phyloP scores from a whole-genome alignment of 169 alveolate genomes.

The Cystoisospora suis region DNA sequence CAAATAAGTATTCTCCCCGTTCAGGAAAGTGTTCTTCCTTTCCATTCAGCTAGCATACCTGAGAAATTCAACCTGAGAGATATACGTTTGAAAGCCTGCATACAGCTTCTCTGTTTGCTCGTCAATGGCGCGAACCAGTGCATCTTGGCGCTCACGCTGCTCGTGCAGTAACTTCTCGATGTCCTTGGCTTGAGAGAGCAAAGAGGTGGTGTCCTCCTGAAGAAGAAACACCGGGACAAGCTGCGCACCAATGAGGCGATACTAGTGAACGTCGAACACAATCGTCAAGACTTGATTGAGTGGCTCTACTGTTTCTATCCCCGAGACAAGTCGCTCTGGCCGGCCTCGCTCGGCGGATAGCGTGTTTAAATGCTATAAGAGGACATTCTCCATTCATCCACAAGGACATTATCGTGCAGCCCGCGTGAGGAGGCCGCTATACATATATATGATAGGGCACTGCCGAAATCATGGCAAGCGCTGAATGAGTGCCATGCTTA shows the following conservation, averaged over 20 bases:
- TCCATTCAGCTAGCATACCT: background rate
- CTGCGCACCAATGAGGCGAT: background rate
- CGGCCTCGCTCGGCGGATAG: too few relatives aligned
- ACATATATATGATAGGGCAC: too few relatives aligned
- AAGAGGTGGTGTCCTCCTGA: background rate
- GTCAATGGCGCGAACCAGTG: background rate
- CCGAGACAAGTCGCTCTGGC: too few relatives aligned
- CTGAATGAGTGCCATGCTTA: background rate
- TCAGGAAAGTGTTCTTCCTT: too few relatives aligned
- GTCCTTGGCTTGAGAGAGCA: background rate
- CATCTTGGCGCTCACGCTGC: background rate
- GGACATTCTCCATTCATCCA: too few relatives aligned
- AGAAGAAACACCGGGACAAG: background rate
- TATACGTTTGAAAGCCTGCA: background rate
- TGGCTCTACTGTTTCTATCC: too few relatives aligned
- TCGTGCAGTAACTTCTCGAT: background rate
- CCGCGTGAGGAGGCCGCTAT: too few relatives aligned
- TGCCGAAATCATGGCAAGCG: too few relatives aligned
- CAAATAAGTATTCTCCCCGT: too few relatives aligned
- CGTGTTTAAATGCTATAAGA: too few relatives aligned
- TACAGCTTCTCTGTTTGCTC: background rate
- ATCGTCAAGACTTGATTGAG: background rate
- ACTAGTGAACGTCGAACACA: background rate
- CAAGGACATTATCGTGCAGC: too few relatives aligned
- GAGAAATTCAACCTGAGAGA: background rate